Evolutionary conservation across 108 stramenopile species (phyloP).

Genomic region (Craspedostauros australis): DNA sequence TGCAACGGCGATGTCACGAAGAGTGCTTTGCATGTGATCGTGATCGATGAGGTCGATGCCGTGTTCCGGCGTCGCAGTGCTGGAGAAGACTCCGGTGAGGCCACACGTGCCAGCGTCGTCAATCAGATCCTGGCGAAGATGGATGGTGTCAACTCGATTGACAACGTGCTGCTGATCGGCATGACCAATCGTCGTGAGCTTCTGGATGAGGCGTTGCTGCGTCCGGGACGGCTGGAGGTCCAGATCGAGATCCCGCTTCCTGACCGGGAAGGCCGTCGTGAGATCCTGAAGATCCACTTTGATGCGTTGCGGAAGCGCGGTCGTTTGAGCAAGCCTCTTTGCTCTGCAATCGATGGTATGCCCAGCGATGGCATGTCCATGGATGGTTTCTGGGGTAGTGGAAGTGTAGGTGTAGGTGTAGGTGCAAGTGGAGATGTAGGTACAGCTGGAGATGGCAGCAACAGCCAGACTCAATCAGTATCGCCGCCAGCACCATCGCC

Average conservation of each 20-base stretch:
- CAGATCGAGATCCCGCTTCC: conserved; percentile 78
- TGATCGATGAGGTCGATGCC: conserved; percentile 85
- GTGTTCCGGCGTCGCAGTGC: conserved; percentile 63
- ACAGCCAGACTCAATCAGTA: neutral
- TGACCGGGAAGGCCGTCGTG: conserved; percentile 42
- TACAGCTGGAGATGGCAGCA: neutral
- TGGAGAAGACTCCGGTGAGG: conserved; percentile 55
- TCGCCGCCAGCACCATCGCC: neutral
- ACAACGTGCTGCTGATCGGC: conserved; percentile 74
- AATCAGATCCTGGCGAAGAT: conserved; percentile 79
- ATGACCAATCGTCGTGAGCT: conserved; percentile 82
- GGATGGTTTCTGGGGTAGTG: neutral
- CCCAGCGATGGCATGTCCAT: conserved; percentile 28
- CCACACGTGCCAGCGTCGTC: conserved; percentile 60
- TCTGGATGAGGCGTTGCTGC: conserved; percentile 69
- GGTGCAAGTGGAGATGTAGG: neutral
- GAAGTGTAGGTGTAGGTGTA: neutral
- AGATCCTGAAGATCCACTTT: conserved; percentile 72
- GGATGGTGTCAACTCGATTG: conserved; percentile 76
- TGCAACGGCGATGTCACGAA: conserved; percentile 46
- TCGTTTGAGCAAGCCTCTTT: conserved; percentile 57
- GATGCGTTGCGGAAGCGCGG: conserved; percentile 50
- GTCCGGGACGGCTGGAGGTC: conserved; percentile 81
- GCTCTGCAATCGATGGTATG: conserved; percentile 73
- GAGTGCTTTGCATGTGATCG: conserved; percentile 68